Percentiles rank a stretch among this genome's conserved stretches.
Conservation (phyloP, 140 eudicot species). For the Bidens hawaiensis region DNA sequence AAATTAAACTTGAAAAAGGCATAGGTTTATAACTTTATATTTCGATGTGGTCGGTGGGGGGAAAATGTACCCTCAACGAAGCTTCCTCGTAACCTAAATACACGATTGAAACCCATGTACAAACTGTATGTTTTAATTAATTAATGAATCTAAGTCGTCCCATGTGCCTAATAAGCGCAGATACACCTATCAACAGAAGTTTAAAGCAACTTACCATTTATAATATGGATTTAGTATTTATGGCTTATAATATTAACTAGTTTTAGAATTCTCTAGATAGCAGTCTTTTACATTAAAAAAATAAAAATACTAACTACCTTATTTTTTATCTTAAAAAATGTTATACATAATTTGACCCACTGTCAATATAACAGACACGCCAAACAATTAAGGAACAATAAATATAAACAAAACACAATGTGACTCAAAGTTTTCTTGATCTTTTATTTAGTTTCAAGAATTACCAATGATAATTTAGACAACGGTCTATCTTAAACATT, state of each 20-base stretch:
- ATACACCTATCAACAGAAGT: neutral
- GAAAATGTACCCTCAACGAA: conserved; percentile 3
- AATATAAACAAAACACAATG: no score
- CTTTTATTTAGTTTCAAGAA: no score
- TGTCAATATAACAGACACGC: no score
- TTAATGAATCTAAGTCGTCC: no score
- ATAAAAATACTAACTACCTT: no score
- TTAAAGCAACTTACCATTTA: neutral
- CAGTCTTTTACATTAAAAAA: neutral
- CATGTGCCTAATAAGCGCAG: conserved; percentile 3
- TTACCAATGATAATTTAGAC: no score
- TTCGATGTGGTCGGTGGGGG: conserved; percentile 11
- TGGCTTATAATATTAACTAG: neutral
- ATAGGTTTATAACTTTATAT: neutral
- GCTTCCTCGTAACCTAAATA: conserved; percentile 19
- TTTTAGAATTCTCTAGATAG: neutral
- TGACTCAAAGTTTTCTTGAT: no score
- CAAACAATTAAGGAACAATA: no score
- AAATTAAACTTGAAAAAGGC: neutral
- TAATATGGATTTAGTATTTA: neutral
- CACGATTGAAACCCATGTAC: conserved; percentile 20
- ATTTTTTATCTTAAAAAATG: no score
- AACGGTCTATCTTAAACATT: no score
- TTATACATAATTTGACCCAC: no score
- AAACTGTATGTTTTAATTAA: neutral